These are phyloP conservation scores for Scedosporium boydii DNA, from an alignment of 2,329 filamentous ascomycete species.

Conservation along the genomic window DNA sequence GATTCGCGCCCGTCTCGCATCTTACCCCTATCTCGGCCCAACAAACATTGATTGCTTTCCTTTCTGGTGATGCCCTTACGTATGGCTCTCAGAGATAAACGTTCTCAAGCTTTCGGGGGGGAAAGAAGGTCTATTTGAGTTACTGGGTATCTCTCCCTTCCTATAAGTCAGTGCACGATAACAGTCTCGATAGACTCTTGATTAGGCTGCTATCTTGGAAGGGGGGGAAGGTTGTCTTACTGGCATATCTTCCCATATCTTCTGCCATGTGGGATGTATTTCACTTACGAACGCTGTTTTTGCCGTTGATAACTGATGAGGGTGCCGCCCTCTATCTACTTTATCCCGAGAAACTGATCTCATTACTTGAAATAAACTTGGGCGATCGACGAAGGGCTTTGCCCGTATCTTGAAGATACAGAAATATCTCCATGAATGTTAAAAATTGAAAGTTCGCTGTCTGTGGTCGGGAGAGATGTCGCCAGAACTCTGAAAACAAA, in stretches of 20 bases:
- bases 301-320: not conserved
- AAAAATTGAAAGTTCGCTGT: too few species aligned
- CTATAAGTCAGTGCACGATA: not conserved
- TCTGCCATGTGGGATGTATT: not conserved
- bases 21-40: not conserved
- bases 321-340: not conserved
- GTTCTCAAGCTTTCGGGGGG: not conserved
- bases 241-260: constrained; percentile 9
- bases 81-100: not conserved
- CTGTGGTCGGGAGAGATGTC: too few species aligned
- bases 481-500: too few species aligned
- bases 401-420: not conserved
- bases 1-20: not conserved
- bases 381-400: too few species aligned
- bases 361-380: not conserved
- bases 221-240: constrained; percentile 13
- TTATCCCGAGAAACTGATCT: not conserved
- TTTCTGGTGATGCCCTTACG: not conserved
- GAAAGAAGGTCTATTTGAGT: too few species aligned
- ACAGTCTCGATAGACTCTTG: constrained; percentile 3
- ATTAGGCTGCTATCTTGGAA: constrained; percentile 11
- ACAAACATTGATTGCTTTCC: not conserved
- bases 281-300: not conserved
- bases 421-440: not conserved
- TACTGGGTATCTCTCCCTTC: not conserved